phyloP scores from a whole-genome alignment of 768 basidiomycete species.

The Tulasnella sp. region DNA sequence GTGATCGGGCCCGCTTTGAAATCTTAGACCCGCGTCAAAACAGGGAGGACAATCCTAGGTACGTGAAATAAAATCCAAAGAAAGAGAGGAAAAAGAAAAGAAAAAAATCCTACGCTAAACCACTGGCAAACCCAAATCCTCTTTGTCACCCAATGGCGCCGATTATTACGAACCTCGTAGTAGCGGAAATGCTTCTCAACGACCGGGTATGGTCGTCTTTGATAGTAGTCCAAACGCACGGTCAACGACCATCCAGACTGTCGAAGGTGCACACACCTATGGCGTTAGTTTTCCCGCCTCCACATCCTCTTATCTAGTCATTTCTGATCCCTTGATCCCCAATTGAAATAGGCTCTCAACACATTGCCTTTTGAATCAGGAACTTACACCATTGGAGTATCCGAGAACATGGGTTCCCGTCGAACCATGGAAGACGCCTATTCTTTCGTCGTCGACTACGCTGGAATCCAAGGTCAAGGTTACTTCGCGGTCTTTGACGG shows the following conservation, averaged over 20 bases:
- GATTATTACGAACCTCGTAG: not conserved
- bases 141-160: not conserved
- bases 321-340: not conserved
- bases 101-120: no score
- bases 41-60: no score
- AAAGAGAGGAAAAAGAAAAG: no score
- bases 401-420: conserved; percentile 83
- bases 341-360: conserved; percentile 52
- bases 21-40: no score
- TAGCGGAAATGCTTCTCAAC: not conserved
- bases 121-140: not conserved
- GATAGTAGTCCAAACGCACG: conserved; percentile 51
- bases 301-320: not conserved
- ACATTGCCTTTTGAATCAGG: conserved; percentile 61
- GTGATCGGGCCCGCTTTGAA: no score
- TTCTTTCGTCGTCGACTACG: conserved; percentile 93
- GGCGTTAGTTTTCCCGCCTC: conserved; percentile 48
- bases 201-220: conserved; percentile 9
- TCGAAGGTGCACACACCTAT: conserved; percentile 62
- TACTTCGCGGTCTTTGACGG: conserved; percentile 99
- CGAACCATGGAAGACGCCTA: conserved; percentile 97
- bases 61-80: no score
- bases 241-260: conserved; percentile 70
- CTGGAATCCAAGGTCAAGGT: conserved; percentile 83
- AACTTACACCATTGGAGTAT: conserved; percentile 62